phyloP scores from a whole-genome alignment of 768 basidiomycete genomes.

The Boletus patriciae region DNA sequence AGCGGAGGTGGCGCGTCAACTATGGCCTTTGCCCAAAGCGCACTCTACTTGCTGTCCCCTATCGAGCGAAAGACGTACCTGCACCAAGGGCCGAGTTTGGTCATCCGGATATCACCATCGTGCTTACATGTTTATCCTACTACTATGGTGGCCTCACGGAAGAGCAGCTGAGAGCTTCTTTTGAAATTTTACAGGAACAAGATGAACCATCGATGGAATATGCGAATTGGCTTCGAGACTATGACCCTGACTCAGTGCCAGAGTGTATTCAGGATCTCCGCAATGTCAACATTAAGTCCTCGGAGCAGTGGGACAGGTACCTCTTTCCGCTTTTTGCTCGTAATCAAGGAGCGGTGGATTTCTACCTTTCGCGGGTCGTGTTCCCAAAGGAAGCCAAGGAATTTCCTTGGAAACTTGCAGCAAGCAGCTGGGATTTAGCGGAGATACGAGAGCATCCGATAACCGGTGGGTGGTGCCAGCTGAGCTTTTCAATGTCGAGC shows the following conservation, averaged over 20 bases:
- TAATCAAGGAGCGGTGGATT: too few relatives aligned
- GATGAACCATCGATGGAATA: not conserved
- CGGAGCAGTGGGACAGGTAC: not conserved
- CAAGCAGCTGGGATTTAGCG: too few relatives aligned
- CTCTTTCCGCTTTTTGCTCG: too few relatives aligned
- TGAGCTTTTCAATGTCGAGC: too few relatives aligned
- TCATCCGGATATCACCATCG: not conserved
- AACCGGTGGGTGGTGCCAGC: too few relatives aligned
- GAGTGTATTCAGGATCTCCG: not conserved
- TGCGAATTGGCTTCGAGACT: not conserved
- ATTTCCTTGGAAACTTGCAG: too few relatives aligned
- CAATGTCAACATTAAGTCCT: not conserved
- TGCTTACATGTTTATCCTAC: too few relatives aligned
- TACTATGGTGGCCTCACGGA: not conserved
- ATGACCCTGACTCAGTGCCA: too few relatives aligned
- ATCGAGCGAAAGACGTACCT: not conserved
- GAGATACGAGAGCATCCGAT: too few relatives aligned
- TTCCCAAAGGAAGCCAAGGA: too few relatives aligned
- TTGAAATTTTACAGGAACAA: not conserved
- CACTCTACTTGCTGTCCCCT: constrained; percentile 15
- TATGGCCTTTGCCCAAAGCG: constrained; percentile 23
- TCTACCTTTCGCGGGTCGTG: not conserved
- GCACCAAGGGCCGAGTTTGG: not conserved
- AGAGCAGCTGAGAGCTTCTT: not conserved
- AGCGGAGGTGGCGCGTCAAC: constrained; percentile 35